A percentile compares a stretch with the other conserved stretches of the same genome.
Conservation (phyloP, 805 yeast species). For the Starmerella scarabaei region DNA sequence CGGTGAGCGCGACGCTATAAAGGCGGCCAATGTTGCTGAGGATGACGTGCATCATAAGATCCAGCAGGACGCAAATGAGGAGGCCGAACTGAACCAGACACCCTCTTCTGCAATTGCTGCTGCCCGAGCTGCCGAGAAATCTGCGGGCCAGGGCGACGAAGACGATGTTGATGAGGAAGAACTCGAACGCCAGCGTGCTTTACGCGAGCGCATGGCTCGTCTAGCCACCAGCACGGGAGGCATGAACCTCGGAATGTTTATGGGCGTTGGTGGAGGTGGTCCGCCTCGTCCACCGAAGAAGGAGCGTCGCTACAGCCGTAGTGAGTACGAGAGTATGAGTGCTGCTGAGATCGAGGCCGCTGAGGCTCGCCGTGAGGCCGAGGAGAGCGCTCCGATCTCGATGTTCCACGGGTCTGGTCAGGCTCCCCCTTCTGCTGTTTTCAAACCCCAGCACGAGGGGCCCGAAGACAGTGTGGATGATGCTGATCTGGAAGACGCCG, state of each 20-base stretch:
- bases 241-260: constrained; percentile 35
- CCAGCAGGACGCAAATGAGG: too few species aligned
- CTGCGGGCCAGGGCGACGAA: constrained; percentile 7
- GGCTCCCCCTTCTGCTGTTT: constrained; percentile 3
- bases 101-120: neutral
- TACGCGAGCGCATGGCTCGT: constrained; percentile 93
- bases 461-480: neutral
- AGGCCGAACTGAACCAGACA: neutral
- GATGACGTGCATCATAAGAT: too few species aligned
- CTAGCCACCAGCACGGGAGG: constrained; percentile 84
- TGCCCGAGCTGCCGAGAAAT: neutral
- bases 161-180: constrained; percentile 32
- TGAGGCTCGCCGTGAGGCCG: constrained; percentile 19
- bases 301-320: constrained; percentile 13
- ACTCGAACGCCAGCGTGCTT: constrained; percentile 51
- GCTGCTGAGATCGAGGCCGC: constrained; percentile 18
- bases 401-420: constrained; percentile 10
- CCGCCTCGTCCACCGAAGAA: constrained; percentile 1
- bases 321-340: constrained; percentile 16
- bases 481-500: neutral
- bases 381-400: constrained; percentile 14
- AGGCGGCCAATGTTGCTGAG: too few species aligned
- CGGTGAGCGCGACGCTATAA: too few species aligned
- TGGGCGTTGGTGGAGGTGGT: constrained; percentile 16
- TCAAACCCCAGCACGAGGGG: neutral